Percentiles rank a stretch among this genome's conserved stretches.
phyloP scores from a whole-genome alignment of 2,329 filamentous ascomycete species.

The Claviceps sp. region DNA sequence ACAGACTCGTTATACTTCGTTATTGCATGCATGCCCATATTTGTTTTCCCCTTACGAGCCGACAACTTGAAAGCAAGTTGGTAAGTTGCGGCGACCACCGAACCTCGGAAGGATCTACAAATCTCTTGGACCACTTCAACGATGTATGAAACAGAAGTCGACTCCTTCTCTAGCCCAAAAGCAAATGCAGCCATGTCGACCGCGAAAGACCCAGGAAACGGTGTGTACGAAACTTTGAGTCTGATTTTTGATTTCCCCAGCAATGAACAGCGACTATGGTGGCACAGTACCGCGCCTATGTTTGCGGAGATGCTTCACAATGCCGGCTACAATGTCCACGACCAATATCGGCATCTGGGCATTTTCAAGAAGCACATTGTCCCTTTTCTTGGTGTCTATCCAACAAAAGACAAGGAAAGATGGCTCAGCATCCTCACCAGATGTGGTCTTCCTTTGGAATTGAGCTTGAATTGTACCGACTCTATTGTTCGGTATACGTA shows the following conservation, averaged over 20 bases:
- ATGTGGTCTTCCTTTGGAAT: not conserved
- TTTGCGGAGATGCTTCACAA: not conserved
- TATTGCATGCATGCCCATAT: not conserved
- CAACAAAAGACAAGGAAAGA: not conserved
- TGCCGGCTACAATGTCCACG: not conserved
- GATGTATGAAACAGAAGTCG: not conserved
- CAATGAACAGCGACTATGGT: constrained; percentile 1
- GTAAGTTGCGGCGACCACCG: no score
- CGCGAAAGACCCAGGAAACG: not conserved
- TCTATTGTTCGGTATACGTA: constrained; percentile 1
- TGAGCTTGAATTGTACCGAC: constrained; percentile 1
- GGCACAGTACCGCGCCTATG: constrained; percentile 3
- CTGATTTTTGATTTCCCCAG: not conserved
- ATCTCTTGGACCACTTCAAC: not conserved
- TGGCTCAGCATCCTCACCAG: not conserved
- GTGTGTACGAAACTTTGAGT: not conserved
- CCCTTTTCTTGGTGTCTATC: not conserved
- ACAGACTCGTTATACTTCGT: no score
- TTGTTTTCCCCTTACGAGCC: no score
- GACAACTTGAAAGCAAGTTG: no score
- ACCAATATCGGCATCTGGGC: not conserved
- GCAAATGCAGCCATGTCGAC: not conserved
- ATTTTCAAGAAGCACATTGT: not conserved
- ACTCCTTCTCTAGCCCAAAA: not conserved
- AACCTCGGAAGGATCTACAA: no score